Conservation (phyloP, 108 stramenopile genomes). For the Skeletonema tropicum region DNA sequence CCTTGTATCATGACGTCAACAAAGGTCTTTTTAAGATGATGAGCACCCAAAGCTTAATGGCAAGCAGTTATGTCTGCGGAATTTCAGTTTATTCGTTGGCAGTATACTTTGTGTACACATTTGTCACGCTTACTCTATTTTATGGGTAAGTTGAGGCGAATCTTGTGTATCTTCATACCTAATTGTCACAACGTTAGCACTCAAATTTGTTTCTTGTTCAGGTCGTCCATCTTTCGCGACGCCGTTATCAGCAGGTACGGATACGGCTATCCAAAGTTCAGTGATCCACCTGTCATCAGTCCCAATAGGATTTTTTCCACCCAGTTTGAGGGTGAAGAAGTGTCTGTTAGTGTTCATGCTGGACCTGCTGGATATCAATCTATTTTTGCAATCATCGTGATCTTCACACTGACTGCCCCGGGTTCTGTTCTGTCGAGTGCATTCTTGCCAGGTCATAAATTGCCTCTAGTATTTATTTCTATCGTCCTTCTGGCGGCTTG, state of each 20-base stretch:
- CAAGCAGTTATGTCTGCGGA: conserved; percentile 41
- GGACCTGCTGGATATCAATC: conserved; percentile 46
- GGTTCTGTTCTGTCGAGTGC: conserved; percentile 52
- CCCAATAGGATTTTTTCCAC: neutral
- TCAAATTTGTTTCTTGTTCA: neutral
- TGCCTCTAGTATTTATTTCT: conserved; percentile 41
- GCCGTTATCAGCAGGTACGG: neutral
- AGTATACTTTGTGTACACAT: conserved; percentile 48
- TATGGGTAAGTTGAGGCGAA: conserved; percentile 22
- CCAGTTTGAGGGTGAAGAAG: conserved; percentile 13
- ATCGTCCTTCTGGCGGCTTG: conserved; percentile 40
- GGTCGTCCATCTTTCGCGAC: conserved; percentile 6
- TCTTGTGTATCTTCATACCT: neutral
- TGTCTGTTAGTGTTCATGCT: conserved; percentile 30
- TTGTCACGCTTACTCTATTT: conserved; percentile 47
- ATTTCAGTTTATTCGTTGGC: conserved; percentile 44
- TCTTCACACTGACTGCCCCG: conserved; percentile 50
- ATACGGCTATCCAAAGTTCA: conserved; percentile 22
- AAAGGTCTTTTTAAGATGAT: conserved; percentile 58
- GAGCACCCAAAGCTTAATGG: conserved; percentile 47
- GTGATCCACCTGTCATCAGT: conserved; percentile 15
- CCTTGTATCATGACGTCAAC: conserved; percentile 49
- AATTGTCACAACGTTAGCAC: neutral
- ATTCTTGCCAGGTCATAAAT: conserved; percentile 51
- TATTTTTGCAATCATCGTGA: conserved; percentile 42